Conservation (phyloP, 2,329 filamentous ascomycete genomes). For the Colletotrichum sp. region DNA sequence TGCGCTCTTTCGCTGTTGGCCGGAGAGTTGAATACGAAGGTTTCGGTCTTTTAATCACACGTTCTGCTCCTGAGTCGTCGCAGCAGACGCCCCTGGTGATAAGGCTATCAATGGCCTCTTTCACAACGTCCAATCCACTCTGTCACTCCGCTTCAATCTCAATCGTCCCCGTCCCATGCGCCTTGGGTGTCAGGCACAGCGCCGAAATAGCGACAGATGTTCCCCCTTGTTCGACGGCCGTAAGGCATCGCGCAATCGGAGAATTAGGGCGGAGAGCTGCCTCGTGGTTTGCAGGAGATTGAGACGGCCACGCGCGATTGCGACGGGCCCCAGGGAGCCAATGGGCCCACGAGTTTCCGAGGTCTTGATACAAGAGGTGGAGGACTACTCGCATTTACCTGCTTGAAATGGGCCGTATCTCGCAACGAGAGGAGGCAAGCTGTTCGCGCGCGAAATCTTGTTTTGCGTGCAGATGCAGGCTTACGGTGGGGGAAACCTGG, state of each 20-base stretch:
- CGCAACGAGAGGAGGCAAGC: constrained; percentile 1
- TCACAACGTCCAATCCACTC: neutral
- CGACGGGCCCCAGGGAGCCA: neutral
- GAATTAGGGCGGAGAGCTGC: constrained; percentile 7
- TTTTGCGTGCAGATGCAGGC: constrained; percentile 17
- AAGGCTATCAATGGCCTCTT: neutral
- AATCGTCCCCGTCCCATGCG: neutral
- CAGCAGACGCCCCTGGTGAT: neutral
- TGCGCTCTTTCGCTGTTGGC: neutral
- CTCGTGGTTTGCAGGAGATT: neutral
- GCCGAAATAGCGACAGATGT: neutral
- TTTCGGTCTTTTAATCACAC: neutral
- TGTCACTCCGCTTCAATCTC: constrained; percentile 8
- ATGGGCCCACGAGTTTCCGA: neutral
- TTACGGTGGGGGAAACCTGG: constrained; percentile 8
- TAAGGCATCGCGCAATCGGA: constrained; percentile 11
- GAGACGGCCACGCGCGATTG: neutral
- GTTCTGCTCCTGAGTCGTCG: neutral
- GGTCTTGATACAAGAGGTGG: neutral
- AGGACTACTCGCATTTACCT: neutral
- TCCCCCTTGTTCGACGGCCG: neutral
- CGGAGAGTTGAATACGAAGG: neutral
- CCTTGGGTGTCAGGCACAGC: neutral
- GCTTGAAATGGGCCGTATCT: neutral
- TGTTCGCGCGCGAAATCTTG: constrained; percentile 19